Evolutionary conservation across 208 protist species (phyloP), one percentile per base, ranked within the genome.

Genomic region (Angomonas desouzai): DNA sequence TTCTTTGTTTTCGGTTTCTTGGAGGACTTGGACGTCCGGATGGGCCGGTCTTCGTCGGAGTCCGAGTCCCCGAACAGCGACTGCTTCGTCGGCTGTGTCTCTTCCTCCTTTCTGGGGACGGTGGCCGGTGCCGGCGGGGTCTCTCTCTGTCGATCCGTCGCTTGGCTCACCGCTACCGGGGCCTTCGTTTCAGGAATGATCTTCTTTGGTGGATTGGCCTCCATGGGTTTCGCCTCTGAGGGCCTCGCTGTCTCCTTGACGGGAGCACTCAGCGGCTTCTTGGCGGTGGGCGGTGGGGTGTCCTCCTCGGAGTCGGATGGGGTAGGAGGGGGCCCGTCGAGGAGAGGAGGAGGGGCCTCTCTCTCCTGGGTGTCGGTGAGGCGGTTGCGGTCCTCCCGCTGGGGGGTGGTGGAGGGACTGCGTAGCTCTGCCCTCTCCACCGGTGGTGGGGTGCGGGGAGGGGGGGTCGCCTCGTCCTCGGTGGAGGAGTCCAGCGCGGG

Each of bases 61-160:
- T 60, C 55, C 7, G 55, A 34, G 9, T 60, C 55, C 2, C 55
- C 55, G n/a, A 60, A 60, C 11, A 60, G 55, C 4, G 18, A 22
- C 55, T 34, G 25, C 30, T 6, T 60, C 4, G 30, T 9, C 6
- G 55, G 55, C n/a, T 16, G 23, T 23, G 10, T n/a, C 30, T 20
- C 51, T 36, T 57, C 51, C 22, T 32, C 29, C 10, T 29, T 23
- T 16, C n/a, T 22, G 48, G 11, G 18, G 20, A 16, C 11, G 48
- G 48, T 11, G 48, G 48, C 48, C 20, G 20, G 7, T 11, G 7
- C 30, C 28, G 10, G 51, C 10, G 51, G 45, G 6, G 45, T 23
- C 45, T 23, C 18, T 23, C 6, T 4, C 3, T 27, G 45, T 13
- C 18, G n/a, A 3, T 51, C 6, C 20, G 18, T 13, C 45, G 18